Evolutionary conservation across 2,329 filamentous ascomycete genomes (phyloP), one percentile per base, ranked within the genome.

Genomic region (Aspergillus brunneoviolaceus): DNA sequence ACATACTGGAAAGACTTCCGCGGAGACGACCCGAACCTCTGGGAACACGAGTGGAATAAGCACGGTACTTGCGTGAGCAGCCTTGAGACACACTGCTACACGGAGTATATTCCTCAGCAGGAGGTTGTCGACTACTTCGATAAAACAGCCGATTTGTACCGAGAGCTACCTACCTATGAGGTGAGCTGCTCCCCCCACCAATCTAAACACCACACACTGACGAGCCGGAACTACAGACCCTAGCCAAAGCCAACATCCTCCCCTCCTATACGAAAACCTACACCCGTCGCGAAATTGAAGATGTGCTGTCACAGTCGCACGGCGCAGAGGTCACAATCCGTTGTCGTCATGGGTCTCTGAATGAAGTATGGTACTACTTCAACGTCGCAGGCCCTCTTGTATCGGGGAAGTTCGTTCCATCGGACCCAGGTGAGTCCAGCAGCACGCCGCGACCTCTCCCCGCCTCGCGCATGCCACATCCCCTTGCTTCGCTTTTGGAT

Each of bases 21-120:
- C 52, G 88, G 87, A 58, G 76, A 86, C 48, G 84, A 89, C 65
- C 83, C 88, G 67, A 76, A 76, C 11, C 85, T 92, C 66, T 92
- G 89, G 89, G 79, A 88, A 70, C 88, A 91, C 72, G 89, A 92
- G 74, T 92, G 87, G 85, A 79, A 80, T 65, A 92, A 90, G 73
- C 89, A 92, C 71, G 90, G 89, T 19, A 87, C 85, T n/a, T 91
- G 89, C 76, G 85, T 91, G 64, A 86, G 81, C 67, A 92, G 89
- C 0, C 80, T 92, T 10, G 80, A 87, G 51, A 84, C 89, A 0
- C 74, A 76, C 19, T 92, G 89, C 79, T 92, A 91, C 76, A 75
- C 77, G 4, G 69, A 75, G n/a, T 89, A 90, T 72, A 74, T 80
- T 58, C 74, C 82, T 0, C 84, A 83, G 11, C 81, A 89, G 61